Evolutionary conservation across 2,329 filamentous ascomycete genomes (phyloP).

Genomic region (Cyclaneusma minus): DNA sequence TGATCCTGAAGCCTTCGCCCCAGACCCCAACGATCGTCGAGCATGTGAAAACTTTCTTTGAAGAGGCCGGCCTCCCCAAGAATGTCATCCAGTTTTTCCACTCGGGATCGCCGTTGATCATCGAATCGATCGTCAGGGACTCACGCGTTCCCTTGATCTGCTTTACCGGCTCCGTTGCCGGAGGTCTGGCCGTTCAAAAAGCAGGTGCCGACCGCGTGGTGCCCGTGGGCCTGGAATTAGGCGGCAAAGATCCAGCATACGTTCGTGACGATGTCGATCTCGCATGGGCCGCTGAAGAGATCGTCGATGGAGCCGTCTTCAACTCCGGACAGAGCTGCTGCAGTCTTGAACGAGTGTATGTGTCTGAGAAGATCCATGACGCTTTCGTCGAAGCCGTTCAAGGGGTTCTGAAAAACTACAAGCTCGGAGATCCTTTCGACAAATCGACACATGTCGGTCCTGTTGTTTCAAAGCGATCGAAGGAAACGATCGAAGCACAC

Average conservation of each 20-base stretch:
- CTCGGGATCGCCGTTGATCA: slow-evolving; percentile 59
- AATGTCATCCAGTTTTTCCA: slow-evolving; percentile 89
- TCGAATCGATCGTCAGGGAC: slow-evolving; percentile 65
- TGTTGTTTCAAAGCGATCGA: slow-evolving; percentile 69
- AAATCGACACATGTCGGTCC: slow-evolving; percentile 71
- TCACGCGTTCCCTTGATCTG: slow-evolving; percentile 68
- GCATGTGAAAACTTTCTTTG: slow-evolving; percentile 62
- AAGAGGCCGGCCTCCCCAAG: slow-evolving; percentile 63
- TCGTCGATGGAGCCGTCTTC: slow-evolving; percentile 91
- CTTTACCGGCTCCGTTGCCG: slow-evolving; percentile 87
- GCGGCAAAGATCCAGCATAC: slow-evolving; percentile 91
- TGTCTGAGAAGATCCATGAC: slow-evolving; percentile 73
- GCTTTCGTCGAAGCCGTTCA: slow-evolving; percentile 66
- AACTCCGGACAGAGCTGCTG: slow-evolving; percentile 99
- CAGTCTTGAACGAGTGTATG: slow-evolving; percentile 81
- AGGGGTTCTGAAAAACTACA: slow-evolving; percentile 67
- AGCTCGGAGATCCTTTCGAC: slow-evolving; percentile 75
- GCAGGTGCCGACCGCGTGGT: slow-evolving; percentile 74
- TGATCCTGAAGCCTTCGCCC: slow-evolving; percentile 88
- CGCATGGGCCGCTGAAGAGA: slow-evolving; percentile 82
- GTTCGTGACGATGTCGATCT: slow-evolving; percentile 74
- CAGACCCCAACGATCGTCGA: slow-evolving; percentile 89
- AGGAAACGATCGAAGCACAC: slow-evolving; percentile 61
- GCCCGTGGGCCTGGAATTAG: slow-evolving; percentile 77
- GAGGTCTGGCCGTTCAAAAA: slow-evolving; percentile 71